Conservation (phyloP, 768 basidiomycete genomes). For the Mycena polygramma region DNA sequence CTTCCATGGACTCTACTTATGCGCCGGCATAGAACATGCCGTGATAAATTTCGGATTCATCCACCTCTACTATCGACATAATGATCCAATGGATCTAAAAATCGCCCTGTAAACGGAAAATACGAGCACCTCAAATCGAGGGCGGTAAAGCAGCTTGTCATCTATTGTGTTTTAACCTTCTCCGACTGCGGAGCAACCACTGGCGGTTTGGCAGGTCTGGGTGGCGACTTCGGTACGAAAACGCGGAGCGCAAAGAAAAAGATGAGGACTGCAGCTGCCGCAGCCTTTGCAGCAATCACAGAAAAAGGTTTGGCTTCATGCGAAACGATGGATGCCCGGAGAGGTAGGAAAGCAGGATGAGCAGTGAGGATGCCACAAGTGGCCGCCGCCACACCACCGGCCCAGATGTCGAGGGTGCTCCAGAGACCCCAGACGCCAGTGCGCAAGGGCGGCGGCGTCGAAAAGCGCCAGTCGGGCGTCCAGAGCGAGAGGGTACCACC, state of each 20-base stretch:
- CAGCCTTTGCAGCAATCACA: constrained; percentile 48
- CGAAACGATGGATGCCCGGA: constrained; percentile 29
- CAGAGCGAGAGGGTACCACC: constrained; percentile 60
- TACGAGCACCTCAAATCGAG: not conserved
- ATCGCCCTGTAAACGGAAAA: not conserved
- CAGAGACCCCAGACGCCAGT: constrained; percentile 52
- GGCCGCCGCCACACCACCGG: constrained; percentile 58
- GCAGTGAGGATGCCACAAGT: constrained; percentile 48
- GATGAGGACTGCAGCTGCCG: constrained; percentile 48
- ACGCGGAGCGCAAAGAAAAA: constrained; percentile 53
- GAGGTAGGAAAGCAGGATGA: constrained; percentile 47
- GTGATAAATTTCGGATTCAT: not conserved
- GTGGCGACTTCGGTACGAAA: constrained; percentile 43
- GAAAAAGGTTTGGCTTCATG: constrained; percentile 29
- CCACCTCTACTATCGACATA: not conserved
- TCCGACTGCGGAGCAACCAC: constrained; percentile 4
- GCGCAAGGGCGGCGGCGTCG: constrained; percentile 60
- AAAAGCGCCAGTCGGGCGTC: constrained; percentile 59
- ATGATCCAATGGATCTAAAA: constrained; percentile 1
- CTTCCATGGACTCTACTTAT: constrained; percentile 13
- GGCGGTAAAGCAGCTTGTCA: not conserved
- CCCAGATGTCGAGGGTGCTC: constrained; percentile 65
- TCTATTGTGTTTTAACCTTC: constrained; percentile 37
- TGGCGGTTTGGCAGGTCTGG: constrained; percentile 28
- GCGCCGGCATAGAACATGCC: constrained; percentile 13